These are phyloP conservation scores for Populus hybrid DNA, from an alignment of 441 rosid species.

Conservation along the genomic window DNA sequence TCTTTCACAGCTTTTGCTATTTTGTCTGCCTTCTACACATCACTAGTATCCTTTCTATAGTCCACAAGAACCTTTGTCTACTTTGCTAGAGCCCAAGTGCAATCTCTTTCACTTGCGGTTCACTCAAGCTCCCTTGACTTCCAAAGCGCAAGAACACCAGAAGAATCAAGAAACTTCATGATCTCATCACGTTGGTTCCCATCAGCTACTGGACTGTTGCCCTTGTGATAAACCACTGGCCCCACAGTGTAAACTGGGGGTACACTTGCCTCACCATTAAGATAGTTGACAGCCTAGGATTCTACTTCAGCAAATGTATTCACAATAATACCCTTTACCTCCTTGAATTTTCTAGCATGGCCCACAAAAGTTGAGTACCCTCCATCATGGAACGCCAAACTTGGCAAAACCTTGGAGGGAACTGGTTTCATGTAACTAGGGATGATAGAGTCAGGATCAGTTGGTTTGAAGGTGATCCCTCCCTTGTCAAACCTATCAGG, in stretches of 20 bases:
- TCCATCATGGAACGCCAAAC: slow-evolving; percentile 7
- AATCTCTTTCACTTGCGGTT: slow-evolving; percentile 13
- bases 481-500: slow-evolving; percentile 3
- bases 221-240: slow-evolving; percentile 23
- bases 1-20: slow-evolving; percentile 2
- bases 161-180: slow-evolving; percentile 38
- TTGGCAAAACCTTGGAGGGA: slow-evolving; percentile 37
- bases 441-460: slow-evolving; percentile 22
- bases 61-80: slow-evolving; percentile 21
- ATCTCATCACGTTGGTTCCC: slow-evolving; percentile 8
- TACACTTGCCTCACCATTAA: slow-evolving; percentile 11
- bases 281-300: slow-evolving; percentile 25
- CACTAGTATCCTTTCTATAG: slow-evolving; percentile 2
- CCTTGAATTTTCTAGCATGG: slow-evolving; percentile 14
- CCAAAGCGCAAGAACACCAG: slow-evolving; percentile 54
- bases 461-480: slow-evolving; percentile 18
- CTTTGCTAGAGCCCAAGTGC: slow-evolving; percentile 18
- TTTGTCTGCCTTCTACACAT: slow-evolving; percentile 7
- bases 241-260: slow-evolving; percentile 10
- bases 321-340: slow-evolving; percentile 45
- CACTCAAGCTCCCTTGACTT: slow-evolving; percentile 41
- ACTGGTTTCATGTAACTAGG: slow-evolving; percentile 36
- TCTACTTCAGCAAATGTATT: slow-evolving; percentile 53
- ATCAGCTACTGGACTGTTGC: neutral
- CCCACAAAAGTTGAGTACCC: neutral